Evolutionary conservation across 306 rosid species (phyloP).

Genomic region (Trifolium pratense): DNA sequence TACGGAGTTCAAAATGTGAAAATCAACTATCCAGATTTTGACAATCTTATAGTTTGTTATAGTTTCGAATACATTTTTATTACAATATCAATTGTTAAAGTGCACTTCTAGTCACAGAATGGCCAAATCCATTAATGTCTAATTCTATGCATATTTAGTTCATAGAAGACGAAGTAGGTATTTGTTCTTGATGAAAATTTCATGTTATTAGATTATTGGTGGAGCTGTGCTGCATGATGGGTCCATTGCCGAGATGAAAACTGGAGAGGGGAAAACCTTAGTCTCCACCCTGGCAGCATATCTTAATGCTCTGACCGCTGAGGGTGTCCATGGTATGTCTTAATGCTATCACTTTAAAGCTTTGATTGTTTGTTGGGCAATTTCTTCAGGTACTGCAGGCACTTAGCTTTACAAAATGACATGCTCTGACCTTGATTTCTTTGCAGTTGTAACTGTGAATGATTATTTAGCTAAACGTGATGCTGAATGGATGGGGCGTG

Average conservation of each 20-base stretch:
- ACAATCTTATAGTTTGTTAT: neutral
- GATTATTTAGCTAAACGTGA: constrained; percentile 99
- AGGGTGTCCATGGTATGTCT: constrained; percentile 89
- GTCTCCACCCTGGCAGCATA: constrained; percentile 94
- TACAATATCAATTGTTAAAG: neutral
- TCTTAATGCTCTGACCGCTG: constrained; percentile 88
- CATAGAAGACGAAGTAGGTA: neutral
- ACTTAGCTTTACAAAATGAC: constrained; percentile 16
- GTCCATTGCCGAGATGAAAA: constrained; percentile 98
- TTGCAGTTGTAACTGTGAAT: constrained; percentile 89
- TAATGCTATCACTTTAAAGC: constrained; percentile 13
- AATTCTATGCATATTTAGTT: neutral
- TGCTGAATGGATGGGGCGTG: constrained; percentile 99
- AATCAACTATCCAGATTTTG: neutral
- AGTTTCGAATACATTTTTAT: neutral
- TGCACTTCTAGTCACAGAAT: neutral
- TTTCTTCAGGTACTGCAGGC: constrained; percentile 31
- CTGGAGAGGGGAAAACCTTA: constrained; percentile 95
- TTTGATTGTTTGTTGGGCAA: constrained; percentile 17
- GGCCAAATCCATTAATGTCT: neutral
- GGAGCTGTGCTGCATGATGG: constrained; percentile 99
- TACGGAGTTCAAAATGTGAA: neutral
- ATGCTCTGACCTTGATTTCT: constrained; percentile 26
- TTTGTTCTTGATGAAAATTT: constrained; percentile 35
- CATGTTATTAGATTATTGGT: constrained; percentile 74